Evolutionary conservation across 2,329 filamentous ascomycete species (phyloP).

Genomic region (Stagonosporopsis chrysanthemi): DNA sequence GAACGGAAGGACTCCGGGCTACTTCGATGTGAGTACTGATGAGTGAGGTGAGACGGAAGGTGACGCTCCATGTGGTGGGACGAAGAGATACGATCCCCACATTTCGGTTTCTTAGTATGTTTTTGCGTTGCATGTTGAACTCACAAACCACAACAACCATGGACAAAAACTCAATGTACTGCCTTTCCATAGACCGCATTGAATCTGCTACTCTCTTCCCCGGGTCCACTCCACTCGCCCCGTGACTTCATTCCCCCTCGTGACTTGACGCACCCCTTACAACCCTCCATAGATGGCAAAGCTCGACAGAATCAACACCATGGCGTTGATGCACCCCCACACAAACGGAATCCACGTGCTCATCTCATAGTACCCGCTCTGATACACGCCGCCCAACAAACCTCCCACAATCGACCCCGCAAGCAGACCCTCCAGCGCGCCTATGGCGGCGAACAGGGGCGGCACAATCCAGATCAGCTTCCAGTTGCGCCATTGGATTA

Average conservation of each 20-base stretch:
- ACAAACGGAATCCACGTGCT: constrained; percentile 93
- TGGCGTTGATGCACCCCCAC: constrained; percentile 84
- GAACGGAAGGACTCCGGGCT: background rate
- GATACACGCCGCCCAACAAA: constrained; percentile 85
- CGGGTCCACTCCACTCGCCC: background rate
- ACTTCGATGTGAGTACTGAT: constrained; percentile 1
- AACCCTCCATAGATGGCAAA: constrained; percentile 93
- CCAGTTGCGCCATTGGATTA: constrained; percentile 69
- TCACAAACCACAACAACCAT: background rate
- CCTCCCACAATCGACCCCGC: constrained; percentile 83
- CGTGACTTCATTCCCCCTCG: no score
- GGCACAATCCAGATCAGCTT: constrained; percentile 74
- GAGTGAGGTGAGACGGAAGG: background rate
- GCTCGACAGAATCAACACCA: constrained; percentile 83
- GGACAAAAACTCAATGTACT: background rate
- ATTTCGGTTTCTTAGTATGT: constrained; percentile 7
- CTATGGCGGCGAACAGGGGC: constrained; percentile 73
- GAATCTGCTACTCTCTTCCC: background rate
- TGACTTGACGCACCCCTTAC: constrained; percentile 46
- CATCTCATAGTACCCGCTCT: constrained; percentile 85
- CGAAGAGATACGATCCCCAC: background rate
- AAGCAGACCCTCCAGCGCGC: constrained; percentile 77
- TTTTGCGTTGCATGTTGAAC: background rate
- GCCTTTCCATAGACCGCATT: background rate
- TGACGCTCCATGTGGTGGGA: background rate